These are phyloP conservation scores for Alternaria postmessia DNA, from an alignment of 2,329 filamentous ascomycete genomes.

Conservation along the genomic window DNA sequence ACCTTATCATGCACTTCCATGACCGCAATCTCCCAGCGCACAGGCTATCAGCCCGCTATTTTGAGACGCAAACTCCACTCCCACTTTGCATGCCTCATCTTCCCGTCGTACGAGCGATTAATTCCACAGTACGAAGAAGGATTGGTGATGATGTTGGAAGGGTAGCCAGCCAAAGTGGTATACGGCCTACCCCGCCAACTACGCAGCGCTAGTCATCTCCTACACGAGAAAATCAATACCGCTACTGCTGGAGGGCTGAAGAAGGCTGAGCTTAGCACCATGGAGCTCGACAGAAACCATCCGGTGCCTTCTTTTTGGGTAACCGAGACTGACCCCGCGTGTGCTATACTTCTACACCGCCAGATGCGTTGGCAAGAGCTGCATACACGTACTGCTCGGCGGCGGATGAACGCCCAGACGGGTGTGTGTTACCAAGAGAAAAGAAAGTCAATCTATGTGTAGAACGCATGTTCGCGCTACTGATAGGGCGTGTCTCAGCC, in stretches of 20 bases:
- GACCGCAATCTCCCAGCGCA: not conserved
- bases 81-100: not conserved
- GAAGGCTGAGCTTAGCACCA: slow-evolving; percentile 3
- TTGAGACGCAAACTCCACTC: not conserved
- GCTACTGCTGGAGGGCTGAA: not conserved
- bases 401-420: not conserved
- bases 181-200: slow-evolving; percentile 9
- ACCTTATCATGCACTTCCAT: not conserved
- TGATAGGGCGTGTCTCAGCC: slow-evolving; percentile 2
- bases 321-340: not conserved
- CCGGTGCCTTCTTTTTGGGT: not conserved
- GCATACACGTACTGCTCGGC: not conserved
- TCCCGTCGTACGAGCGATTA: not conserved
- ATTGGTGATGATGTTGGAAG: not conserved
- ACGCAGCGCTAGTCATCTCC: not conserved
- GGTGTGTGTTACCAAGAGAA: slow-evolving; percentile 3
- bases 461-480: slow-evolving; percentile 8
- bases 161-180: not conserved
- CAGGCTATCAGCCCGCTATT: slow-evolving; percentile 1
- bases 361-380: not conserved
- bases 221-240: slow-evolving; percentile 3
- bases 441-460: not conserved
- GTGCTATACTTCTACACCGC: slow-evolving; percentile 1
- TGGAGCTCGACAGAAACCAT: not conserved
- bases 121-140: slow-evolving; percentile 1